phyloP scores from a whole-genome alignment of 805 yeast species.

The Metschnikowia drakensbergensis region DNA sequence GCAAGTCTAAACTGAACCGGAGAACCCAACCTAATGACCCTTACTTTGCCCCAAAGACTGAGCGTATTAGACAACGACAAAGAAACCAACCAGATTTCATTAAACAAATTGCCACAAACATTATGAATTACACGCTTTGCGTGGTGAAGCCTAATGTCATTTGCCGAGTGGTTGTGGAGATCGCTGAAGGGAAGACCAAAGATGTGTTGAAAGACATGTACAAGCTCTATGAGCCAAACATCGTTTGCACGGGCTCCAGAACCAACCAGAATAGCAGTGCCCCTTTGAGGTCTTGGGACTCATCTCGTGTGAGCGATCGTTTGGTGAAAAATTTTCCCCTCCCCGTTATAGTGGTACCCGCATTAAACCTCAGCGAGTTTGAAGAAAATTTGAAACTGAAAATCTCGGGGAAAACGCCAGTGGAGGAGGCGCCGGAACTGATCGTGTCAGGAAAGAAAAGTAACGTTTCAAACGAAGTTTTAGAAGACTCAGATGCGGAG shows the following conservation, averaged over 20 bases:
- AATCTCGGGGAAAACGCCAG: constrained; percentile 15
- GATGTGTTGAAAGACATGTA: constrained; percentile 57
- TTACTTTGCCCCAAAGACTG: constrained; percentile 21
- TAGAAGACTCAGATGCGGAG: constrained; percentile 10
- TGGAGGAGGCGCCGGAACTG: neutral
- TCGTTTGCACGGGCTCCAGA: constrained; percentile 55
- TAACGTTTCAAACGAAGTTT: neutral
- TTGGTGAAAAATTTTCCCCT: constrained; percentile 60
- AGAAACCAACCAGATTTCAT: constrained; percentile 47
- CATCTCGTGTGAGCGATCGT: constrained; percentile 61
- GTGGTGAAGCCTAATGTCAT: constrained; percentile 44
- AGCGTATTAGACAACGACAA: constrained; percentile 31
- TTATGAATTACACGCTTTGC: constrained; percentile 50
- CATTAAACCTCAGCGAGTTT: constrained; percentile 52
- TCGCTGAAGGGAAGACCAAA: constrained; percentile 56
- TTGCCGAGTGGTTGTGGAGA: constrained; percentile 54
- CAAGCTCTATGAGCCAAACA: constrained; percentile 56
- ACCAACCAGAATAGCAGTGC: constrained; percentile 41
- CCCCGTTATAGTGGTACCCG: constrained; percentile 67
- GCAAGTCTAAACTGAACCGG: constrained; percentile 7
- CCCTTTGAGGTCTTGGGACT: constrained; percentile 56
- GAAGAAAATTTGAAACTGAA: constrained; percentile 42
- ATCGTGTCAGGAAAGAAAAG: neutral
- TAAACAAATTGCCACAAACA: constrained; percentile 42
- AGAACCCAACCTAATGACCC: constrained; percentile 18